Evolutionary conservation across 2,329 filamentous ascomycete species (phyloP).

Genomic region (Aspergillus tamarii): DNA sequence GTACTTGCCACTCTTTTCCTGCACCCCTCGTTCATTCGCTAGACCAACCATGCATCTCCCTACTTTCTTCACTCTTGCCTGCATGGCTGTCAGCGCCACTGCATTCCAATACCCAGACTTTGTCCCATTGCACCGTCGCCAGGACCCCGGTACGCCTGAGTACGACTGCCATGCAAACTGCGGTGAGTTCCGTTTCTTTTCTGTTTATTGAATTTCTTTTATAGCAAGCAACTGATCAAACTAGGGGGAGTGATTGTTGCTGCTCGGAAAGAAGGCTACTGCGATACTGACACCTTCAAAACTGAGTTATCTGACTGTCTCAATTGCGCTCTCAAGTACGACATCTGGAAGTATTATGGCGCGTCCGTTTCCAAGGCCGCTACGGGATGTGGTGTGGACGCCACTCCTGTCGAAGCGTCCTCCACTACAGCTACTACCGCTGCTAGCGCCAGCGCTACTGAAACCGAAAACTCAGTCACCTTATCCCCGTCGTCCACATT

Average conservation of each 20-base stretch:
- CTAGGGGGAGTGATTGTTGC: constrained; percentile 33
- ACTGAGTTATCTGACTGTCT: constrained; percentile 37
- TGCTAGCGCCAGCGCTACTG: neutral
- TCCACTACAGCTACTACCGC: neutral
- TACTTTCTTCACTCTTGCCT: neutral
- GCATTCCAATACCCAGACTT: constrained; percentile 11
- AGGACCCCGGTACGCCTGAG: constrained; percentile 30
- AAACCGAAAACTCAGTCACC: neutral
- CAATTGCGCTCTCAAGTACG: constrained; percentile 46
- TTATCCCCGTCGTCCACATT: neutral
- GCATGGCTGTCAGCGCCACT: constrained; percentile 8
- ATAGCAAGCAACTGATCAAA: neutral
- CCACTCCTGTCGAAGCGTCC: neutral
- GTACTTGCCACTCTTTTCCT: neutral
- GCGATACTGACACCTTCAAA: constrained; percentile 30
- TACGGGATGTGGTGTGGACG: constrained; percentile 30
- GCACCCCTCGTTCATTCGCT: neutral
- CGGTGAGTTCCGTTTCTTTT: constrained; percentile 25
- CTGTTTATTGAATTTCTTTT: neutral
- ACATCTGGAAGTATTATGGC: constrained; percentile 53
- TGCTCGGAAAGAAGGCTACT: constrained; percentile 28
- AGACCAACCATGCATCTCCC: constrained; percentile 1
- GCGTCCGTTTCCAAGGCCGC: constrained; percentile 43
- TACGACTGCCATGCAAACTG: constrained; percentile 41
- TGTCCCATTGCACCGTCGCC: constrained; percentile 11